phyloP scores from a whole-genome alignment of 371 early-diverging fungal genomes.

The Umbelopsis sp. region DNA sequence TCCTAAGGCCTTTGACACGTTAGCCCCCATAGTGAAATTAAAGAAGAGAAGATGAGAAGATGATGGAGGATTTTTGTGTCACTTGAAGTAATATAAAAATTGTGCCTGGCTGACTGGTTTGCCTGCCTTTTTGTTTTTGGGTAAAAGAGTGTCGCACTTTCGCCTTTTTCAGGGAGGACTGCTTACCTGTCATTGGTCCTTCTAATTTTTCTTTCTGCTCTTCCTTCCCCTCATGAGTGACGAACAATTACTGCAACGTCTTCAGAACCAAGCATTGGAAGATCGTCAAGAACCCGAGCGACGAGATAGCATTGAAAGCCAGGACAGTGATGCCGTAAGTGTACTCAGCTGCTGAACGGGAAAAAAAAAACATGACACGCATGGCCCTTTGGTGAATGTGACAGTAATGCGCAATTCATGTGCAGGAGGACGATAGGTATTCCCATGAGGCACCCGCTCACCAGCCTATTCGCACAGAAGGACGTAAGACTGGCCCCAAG shows the following conservation, averaged over 20 bases:
- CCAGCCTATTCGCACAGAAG: constrained; percentile 20
- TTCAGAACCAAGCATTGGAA: constrained; percentile 11
- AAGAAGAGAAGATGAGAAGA: constrained; percentile 24
- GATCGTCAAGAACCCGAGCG: constrained; percentile 14
- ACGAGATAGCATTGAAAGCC: constrained; percentile 6
- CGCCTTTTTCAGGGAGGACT: neutral
- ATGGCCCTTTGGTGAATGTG: too few relatives aligned
- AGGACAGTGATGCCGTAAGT: constrained; percentile 6
- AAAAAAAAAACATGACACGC: too few relatives aligned
- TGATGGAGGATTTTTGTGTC: constrained; percentile 11
- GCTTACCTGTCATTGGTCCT: neutral
- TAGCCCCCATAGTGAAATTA: constrained; percentile 53
- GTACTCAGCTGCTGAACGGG: too few relatives aligned
- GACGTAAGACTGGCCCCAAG: constrained; percentile 63
- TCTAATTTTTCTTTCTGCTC: neutral
- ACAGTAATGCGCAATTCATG: neutral
- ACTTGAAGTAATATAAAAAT: constrained; percentile 8
- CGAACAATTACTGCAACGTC: constrained; percentile 10
- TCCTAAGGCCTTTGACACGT: constrained; percentile 59
- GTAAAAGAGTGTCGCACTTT: neutral
- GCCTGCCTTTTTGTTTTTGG: neutral
- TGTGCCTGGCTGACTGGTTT: constrained; percentile 10
- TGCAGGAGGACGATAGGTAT: neutral
- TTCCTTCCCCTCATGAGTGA: neutral
- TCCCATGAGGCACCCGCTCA: neutral